Conservation (phyloP, 257 asterid genomes). For the Euphrasia confusa region DNA sequence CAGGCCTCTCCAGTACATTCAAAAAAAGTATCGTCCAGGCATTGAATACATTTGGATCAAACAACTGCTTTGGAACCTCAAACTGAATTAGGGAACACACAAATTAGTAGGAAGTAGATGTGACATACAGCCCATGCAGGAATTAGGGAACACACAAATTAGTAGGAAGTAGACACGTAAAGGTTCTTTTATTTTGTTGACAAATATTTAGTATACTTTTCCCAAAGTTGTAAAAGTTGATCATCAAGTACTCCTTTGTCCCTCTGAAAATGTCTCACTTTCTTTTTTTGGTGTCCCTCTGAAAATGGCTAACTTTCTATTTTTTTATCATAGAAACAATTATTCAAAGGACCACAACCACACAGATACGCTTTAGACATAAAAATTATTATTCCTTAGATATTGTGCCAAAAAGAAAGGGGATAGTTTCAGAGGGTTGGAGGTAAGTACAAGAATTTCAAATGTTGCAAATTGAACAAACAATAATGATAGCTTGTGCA, state of each 20-base stretch:
- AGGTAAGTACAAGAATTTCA: not conserved
- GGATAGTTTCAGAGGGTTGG: no score
- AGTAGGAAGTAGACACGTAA: conserved; percentile 9
- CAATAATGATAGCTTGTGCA: not conserved
- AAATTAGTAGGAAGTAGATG: conserved; percentile 13
- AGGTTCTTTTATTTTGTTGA: not conserved
- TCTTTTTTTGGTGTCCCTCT: no score
- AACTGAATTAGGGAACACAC: conserved; percentile 40
- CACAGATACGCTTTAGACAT: no score
- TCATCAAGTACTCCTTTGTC: not conserved
- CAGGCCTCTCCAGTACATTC: conserved; percentile 90
- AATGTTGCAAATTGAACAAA: not conserved
- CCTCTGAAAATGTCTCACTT: no score
- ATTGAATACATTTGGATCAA: conserved; percentile 84
- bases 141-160: conserved; percentile 18
- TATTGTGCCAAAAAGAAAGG: no score
- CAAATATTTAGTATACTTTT: not conserved
- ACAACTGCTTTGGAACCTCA: conserved; percentile 92
- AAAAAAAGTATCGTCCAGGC: conserved; percentile 95
- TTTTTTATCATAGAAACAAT: no score
- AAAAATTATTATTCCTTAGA: no score
- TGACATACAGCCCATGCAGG: conserved; percentile 13
- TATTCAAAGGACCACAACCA: no score
- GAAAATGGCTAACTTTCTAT: no score
- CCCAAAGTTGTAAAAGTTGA: not conserved